phyloP scores from a whole-genome alignment of 2,329 filamentous ascomycete species.

The Clarireedia paspali region DNA sequence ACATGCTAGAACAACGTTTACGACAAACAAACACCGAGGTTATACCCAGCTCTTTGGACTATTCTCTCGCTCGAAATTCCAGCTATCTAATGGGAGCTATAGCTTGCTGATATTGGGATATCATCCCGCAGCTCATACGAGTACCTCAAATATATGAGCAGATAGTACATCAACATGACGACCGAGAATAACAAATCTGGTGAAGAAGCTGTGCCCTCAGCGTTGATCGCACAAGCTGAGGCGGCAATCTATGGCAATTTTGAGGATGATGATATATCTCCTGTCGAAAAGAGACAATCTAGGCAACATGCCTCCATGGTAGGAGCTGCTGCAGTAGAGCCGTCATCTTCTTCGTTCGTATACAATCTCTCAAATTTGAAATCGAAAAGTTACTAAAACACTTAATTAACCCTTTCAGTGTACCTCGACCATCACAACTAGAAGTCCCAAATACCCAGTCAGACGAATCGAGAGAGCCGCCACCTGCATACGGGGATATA shows the following conservation, averaged over 20 bases:
- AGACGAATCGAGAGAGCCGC: slow-evolving; percentile 24
- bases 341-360: slow-evolving; percentile 3
- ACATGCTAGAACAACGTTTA: no score
- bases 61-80: no score
- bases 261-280: slow-evolving; percentile 10
- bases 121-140: neutral
- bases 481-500: slow-evolving; percentile 52
- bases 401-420: neutral
- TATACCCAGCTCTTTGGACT: no score
- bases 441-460: slow-evolving; percentile 16
- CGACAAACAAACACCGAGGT: no score
- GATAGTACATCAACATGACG: neutral
- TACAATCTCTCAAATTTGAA: neutral
- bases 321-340: neutral
- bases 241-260: slow-evolving; percentile 26
- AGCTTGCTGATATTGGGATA: neutral
- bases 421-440: slow-evolving; percentile 7
- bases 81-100: neutral
- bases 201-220: slow-evolving; percentile 16
- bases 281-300: slow-evolving; percentile 6
- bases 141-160: neutral
- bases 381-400: neutral
- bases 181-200: slow-evolving; percentile 6
- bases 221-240: slow-evolving; percentile 27
- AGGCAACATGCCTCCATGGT: neutral